Percentiles rank a stretch among this genome's conserved stretches.
Evolutionary conservation across 2,329 filamentous ascomycete genomes (phyloP).

Genomic region (Ophiosphaerella herpotricha): DNA sequence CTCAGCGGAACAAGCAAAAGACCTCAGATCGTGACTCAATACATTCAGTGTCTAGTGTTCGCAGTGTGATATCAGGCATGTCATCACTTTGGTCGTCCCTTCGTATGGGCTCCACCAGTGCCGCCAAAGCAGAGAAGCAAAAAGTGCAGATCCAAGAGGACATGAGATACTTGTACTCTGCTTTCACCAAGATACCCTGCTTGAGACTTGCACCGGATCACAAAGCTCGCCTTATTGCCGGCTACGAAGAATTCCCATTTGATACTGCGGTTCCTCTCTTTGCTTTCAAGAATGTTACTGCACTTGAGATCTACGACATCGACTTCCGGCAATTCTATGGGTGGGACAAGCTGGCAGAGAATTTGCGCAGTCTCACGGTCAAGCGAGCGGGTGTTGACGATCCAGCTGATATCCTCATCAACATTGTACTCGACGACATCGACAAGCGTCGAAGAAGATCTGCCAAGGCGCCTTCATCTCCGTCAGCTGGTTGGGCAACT

Average conservation of each 20-base stretch:
- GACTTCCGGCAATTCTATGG: conserved; percentile 97
- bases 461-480: conserved; percentile 81
- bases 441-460: conserved; percentile 87
- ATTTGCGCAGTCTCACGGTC: conserved; percentile 84
- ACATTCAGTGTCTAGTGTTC: conserved; percentile 92
- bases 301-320: conserved; percentile 90
- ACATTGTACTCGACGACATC: conserved; percentile 95
- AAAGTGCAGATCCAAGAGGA: conserved; percentile 84
- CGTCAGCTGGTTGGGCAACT: conserved; percentile 70
- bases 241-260: conserved; percentile 97
- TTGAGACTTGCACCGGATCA: conserved; percentile 89
- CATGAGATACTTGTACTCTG: conserved; percentile 94
- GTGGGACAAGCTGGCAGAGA: conserved; percentile 92
- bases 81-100: conserved; percentile 90
- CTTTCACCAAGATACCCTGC: conserved; percentile 97
- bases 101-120: conserved; percentile 78
- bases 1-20: conserved; percentile 77
- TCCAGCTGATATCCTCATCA: conserved; percentile 83
- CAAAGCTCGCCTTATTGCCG: conserved; percentile 84
- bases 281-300: conserved; percentile 95
- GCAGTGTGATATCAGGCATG: conserved; percentile 97
- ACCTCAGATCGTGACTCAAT: conserved; percentile 87
- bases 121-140: conserved; percentile 84
- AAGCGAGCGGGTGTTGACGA: conserved; percentile 89
- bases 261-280: conserved; percentile 96